These are phyloP conservation scores for Claviceps sorghi DNA, from an alignment of 2,329 filamentous ascomycete species.

Conservation along the genomic window DNA sequence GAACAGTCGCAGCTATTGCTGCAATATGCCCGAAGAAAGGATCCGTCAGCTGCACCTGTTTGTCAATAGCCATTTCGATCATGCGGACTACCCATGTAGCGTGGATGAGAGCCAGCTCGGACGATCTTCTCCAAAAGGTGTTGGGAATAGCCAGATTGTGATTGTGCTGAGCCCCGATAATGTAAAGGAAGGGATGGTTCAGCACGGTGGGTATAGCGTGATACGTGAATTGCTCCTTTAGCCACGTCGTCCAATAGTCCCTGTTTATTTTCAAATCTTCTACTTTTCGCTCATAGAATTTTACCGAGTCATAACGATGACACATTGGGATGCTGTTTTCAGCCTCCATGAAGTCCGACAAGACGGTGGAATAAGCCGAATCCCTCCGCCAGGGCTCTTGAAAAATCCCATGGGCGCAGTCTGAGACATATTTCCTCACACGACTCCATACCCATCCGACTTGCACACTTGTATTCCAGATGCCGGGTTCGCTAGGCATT, in stretches of 20 bases:
- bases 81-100: slow-evolving; percentile 39
- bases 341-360: slow-evolving; percentile 36
- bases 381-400: slow-evolving; percentile 37
- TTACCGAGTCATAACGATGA: slow-evolving; percentile 37
- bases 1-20: slow-evolving; percentile 37
- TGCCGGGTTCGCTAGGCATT: slow-evolving; percentile 25
- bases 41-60: slow-evolving; percentile 32
- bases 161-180: slow-evolving; percentile 36
- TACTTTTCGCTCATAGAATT: slow-evolving; percentile 33
- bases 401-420: slow-evolving; percentile 31
- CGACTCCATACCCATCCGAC: slow-evolving; percentile 38
- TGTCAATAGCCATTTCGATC: slow-evolving; percentile 38
- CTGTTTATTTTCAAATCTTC: slow-evolving; percentile 30
- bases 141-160: slow-evolving; percentile 37
- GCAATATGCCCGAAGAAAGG: slow-evolving; percentile 37
- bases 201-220: slow-evolving; percentile 35
- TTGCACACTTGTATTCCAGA: slow-evolving; percentile 35
- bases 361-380: slow-evolving; percentile 34
- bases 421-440: slow-evolving; percentile 29
- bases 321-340: slow-evolving; percentile 34
- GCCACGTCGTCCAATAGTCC: slow-evolving; percentile 36
- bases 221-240: slow-evolving; percentile 39
- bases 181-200: slow-evolving; percentile 40
- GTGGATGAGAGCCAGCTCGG: slow-evolving; percentile 34
- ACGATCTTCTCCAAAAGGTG: slow-evolving; percentile 37